These are phyloP conservation scores for Talaromyces borbonicus DNA, from an alignment of 495 filamentous ascomycete species.

Conservation along the genomic window DNA sequence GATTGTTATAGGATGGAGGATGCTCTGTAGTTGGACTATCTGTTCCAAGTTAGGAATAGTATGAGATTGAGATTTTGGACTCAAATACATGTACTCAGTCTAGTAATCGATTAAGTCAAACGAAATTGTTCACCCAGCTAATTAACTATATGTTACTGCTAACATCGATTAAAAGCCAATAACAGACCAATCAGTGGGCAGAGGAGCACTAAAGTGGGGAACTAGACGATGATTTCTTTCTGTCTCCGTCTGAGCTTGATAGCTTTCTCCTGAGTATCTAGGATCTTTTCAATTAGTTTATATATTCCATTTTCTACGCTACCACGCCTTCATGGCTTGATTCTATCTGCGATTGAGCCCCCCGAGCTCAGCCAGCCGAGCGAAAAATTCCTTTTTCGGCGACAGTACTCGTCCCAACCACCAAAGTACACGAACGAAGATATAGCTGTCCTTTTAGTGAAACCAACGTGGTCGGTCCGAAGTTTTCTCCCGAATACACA, in stretches of 20 bases:
- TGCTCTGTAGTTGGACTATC: not conserved
- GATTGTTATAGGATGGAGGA: too few relatives aligned
- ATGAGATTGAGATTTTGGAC: not conserved
- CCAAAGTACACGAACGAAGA: slow-evolving; percentile 15
- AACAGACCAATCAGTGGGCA: not conserved
- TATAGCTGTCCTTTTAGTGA: slow-evolving; percentile 50
- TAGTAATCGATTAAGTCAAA: not conserved
- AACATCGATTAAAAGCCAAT: not conserved
- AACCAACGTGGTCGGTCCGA: slow-evolving; percentile 77
- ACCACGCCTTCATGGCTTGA: not conserved
- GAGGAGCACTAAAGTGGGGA: not conserved
- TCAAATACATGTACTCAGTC: not conserved
- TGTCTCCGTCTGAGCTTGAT: not conserved
- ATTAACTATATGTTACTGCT: too few relatives aligned
- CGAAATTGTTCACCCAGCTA: too few relatives aligned
- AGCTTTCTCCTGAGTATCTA: not conserved
- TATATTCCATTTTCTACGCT: not conserved
- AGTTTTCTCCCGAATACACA: slow-evolving; percentile 52
- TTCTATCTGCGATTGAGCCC: not conserved
- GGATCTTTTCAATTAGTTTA: not conserved
- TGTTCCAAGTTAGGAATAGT: not conserved
- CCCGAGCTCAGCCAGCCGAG: not conserved
- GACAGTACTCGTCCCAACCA: slow-evolving; percentile 6
- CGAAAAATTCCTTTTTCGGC: not conserved
- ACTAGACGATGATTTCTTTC: not conserved